Percentiles rank a stretch among this genome's conserved stretches.
Conservation (phyloP, 768 basidiomycete species). For the Boletus tomentosulus region DNA sequence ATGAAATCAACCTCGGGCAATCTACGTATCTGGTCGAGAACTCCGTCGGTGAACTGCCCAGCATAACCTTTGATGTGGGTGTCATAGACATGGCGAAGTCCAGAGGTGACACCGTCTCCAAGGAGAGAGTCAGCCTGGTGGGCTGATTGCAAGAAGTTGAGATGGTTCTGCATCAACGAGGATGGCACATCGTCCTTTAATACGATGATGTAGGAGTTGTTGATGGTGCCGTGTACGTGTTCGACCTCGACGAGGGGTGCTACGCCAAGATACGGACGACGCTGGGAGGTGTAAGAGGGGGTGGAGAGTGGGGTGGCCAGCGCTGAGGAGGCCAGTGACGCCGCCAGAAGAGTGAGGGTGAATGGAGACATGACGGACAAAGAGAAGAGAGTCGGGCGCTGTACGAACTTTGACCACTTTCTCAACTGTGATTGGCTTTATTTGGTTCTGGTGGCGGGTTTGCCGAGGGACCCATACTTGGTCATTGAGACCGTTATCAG, state of each 20-base stretch:
- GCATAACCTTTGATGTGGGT: slow-evolving; percentile 74
- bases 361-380: slow-evolving; percentile 34
- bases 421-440: slow-evolving; percentile 18
- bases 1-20: slow-evolving; percentile 90
- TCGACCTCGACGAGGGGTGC: slow-evolving; percentile 58
- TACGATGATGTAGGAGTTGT: slow-evolving; percentile 94
- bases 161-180: slow-evolving; percentile 63
- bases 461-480: neutral
- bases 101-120: slow-evolving; percentile 42
- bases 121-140: slow-evolving; percentile 52
- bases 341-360: slow-evolving; percentile 34
- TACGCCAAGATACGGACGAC: slow-evolving; percentile 44
- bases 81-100: slow-evolving; percentile 74
- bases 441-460: slow-evolving; percentile 28
- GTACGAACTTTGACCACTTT: slow-evolving; percentile 13
- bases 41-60: slow-evolving; percentile 66
- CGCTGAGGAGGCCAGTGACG: slow-evolving; percentile 33
- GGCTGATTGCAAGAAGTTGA: slow-evolving; percentile 69
- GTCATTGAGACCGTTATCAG: neutral
- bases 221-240: slow-evolving; percentile 68
- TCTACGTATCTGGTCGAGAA: slow-evolving; percentile 70
- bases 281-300: slow-evolving; percentile 29
- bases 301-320: slow-evolving; percentile 46
- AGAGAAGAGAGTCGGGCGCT: slow-evolving; percentile 6
- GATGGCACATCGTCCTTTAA: slow-evolving; percentile 67